Evolutionary conservation across 1,284 basidiomycete genomes (phyloP), one percentile per base, ranked within the genome.

Genomic region (Apiotrichum porosum): DNA sequence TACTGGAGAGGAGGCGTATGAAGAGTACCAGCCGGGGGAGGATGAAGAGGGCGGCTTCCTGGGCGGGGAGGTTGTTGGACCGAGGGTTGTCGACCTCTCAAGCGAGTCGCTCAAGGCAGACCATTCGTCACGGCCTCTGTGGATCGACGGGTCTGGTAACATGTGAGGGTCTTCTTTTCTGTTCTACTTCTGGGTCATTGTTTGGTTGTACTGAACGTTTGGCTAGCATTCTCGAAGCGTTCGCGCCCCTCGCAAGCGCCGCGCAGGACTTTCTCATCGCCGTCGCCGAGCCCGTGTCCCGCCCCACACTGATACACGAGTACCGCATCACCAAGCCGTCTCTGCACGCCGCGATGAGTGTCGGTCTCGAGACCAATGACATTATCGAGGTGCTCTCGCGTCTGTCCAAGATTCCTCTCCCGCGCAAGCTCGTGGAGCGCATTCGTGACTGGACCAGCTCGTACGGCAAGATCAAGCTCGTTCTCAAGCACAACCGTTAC

Each of bases 291-390:
- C 95, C 95, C 58, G 92, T 98, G 66, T 97, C 93, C 78, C 85
- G 95, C 77, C 95, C 95, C 35, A 85, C 88, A 28, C 89, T 95
- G 74, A 94, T 98, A 56, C 95, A 99, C 76, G 95, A 98, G 78
- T 99, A 97, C 80, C 92, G 95, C 75, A 83, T 99, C 65, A 97
- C 94, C 42, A 86, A 93, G 38, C 95, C 97, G 73, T 97, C 93
- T 21, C 79, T 99, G 23, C 97, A 98, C 73, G 95, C 95, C 44
- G 95, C 95, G 47, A 94, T 99, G 54, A 97, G 93, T 14, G 95
- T 99, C 50, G 95, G 95, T 19, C 77, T 99, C 31, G 90, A 97
- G 70, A 98, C 95, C 4, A 86, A 94, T 66, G 93, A 98, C 71
- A 98, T 98, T 63, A 97, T 98, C 72, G 91, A 93, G 78, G 95